Percentiles rank a stretch among this genome's conserved stretches.
Conservation (phyloP, 176 grass and related monocot species). For the Elymus sibiricus region DNA sequence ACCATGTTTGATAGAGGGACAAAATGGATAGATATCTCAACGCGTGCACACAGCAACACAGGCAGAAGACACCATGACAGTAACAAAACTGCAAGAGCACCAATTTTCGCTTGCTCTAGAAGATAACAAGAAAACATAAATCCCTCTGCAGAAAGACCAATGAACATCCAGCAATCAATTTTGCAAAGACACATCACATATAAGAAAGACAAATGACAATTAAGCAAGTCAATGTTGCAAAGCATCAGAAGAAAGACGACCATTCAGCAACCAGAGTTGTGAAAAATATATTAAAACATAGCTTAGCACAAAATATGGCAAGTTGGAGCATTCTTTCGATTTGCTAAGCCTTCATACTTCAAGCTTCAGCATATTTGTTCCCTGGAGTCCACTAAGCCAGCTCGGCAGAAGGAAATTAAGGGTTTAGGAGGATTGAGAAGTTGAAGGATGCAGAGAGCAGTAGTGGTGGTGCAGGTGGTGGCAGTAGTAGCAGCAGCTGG, state of each 20-base stretch:
- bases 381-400: not conserved
- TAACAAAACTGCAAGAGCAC: not conserved
- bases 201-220: not conserved
- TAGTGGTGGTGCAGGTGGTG: not conserved
- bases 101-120: not conserved
- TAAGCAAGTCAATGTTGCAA: not conserved
- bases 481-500: not conserved
- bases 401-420: not conserved
- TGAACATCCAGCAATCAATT: not conserved
- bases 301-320: not conserved
- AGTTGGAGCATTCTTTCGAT: not conserved
- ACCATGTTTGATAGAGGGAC: not conserved
- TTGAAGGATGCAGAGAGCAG: too few relatives aligned
- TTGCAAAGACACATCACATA: not conserved
- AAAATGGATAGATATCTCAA: not conserved
- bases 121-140: not conserved
- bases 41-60: not conserved
- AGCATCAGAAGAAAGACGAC: not conserved
- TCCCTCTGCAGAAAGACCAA: not conserved
- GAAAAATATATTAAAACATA: not conserved
- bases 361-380: not conserved
- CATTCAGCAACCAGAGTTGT: not conserved
- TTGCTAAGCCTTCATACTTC: conserved; percentile 14
- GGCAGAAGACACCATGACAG: not conserved
- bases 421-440: not conserved